Evolutionary conservation across 2,329 filamentous ascomycete genomes (phyloP), one percentile per base, ranked within the genome.

Genomic region (Fusarium duplospermum): DNA sequence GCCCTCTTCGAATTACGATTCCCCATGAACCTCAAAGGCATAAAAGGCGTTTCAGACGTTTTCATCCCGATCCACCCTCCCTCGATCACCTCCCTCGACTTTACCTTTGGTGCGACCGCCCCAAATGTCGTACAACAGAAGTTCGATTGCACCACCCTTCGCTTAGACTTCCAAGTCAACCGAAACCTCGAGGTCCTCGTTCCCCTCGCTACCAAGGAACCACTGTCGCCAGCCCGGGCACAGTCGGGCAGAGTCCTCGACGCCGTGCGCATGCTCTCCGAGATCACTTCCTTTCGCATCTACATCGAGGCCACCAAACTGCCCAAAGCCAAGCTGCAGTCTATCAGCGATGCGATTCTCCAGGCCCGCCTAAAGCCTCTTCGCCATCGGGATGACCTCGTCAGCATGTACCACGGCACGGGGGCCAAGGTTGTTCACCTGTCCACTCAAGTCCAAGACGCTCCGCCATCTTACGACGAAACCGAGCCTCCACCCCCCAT

Each of bases 1-100:
- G 69, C 31, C 4, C 66, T 62, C 2, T 71, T 71, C 40, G 69
- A 71, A 20, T 38, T 70, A 20, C 11, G 52, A 3, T 13, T 71
- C 16, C 68, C 68, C n/a, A 20, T 70, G 42, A 65, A 54, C 20
- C 58, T 70, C 24, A 71, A 70, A 45, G 68, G 57, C 47, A 40
- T 59, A 18, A 22, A 27, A 10, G 45, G 33, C 35, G 45, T 40
- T 50, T 45, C 62, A n/a, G 67, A 67, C 9, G 47, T 70, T 13
- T 66, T 57, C 22, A 24, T 71, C 18, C 67, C 62, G 0, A 62
- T 71, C 3, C 50, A 52, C 9, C 68, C 68, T 42, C 27, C 27
- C 7, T 38, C 50, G 10, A 62, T 71, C 1, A 58, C 31, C 11
- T 66, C 22, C 2, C 35, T 71, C n/a, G 20, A 56, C 29, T 70